These are phyloP conservation scores for Sarcodon aspratus DNA, from an alignment of 768 basidiomycete species.

Conservation along the genomic window DNA sequence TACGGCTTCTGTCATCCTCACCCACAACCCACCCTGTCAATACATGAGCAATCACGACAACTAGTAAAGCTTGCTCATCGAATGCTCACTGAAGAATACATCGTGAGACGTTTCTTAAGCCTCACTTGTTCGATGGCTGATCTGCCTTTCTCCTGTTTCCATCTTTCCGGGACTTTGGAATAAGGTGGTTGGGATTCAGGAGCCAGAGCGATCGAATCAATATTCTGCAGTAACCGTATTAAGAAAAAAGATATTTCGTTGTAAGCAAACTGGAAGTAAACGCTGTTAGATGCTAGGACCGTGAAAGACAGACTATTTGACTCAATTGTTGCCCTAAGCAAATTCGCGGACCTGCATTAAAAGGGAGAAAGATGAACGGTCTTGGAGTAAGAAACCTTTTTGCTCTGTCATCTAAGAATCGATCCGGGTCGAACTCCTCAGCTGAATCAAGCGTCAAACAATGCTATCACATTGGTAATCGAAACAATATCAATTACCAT, in stretches of 20 bases:
- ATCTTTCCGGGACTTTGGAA: slow-evolving; percentile 8
- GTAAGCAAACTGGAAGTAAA: slow-evolving; percentile 36
- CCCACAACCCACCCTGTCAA: slow-evolving; percentile 33
- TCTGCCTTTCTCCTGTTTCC: background rate
- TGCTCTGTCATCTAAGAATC: slow-evolving; percentile 48
- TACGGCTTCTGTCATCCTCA: slow-evolving; percentile 25
- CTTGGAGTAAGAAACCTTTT: slow-evolving; percentile 25
- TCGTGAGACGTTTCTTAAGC: slow-evolving; percentile 18
- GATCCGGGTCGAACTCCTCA: slow-evolving; percentile 49
- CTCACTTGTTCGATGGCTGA: background rate
- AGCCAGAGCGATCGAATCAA: slow-evolving; percentile 29
- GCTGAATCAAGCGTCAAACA: slow-evolving; percentile 21
- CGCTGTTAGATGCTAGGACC: no score
- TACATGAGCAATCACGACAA: background rate
- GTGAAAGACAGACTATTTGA: no score
- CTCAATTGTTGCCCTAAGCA: slow-evolving; percentile 31
- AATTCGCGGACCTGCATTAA: slow-evolving; percentile 49
- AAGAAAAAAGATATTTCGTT: slow-evolving; percentile 45
- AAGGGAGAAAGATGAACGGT: slow-evolving; percentile 32
- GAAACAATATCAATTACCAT: slow-evolving; percentile 29
- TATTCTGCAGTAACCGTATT: slow-evolving; percentile 37
- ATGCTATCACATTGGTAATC: background rate
- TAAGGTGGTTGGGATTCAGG: slow-evolving; percentile 20
- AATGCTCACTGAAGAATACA: slow-evolving; percentile 15
- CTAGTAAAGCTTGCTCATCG: background rate